Base-by-base conservation (phyloP, 805 yeast species). In the Zygosaccharomyces bailii region DNA sequence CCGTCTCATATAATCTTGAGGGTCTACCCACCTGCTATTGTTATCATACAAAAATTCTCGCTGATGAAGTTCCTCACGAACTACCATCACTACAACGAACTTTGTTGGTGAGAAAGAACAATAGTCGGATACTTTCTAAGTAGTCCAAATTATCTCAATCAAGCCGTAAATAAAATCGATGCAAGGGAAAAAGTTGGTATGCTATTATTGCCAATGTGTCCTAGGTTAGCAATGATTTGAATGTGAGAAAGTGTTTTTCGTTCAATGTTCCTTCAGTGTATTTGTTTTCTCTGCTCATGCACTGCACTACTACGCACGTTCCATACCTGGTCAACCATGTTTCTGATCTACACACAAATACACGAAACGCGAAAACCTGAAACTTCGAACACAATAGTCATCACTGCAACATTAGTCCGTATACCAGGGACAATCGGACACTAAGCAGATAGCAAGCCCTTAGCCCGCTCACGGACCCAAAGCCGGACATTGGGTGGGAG, bases 1-100 rank as follows among this genome's bases (percentile, higher is more conserved):
- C 37, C 55, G 38, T 24, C 42, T 38, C 31, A 31, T 39, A 37
- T 52, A 52, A 29, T 42, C 47, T 30, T 48, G 43, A 19, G 55
- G 53, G 40, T 50, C 45, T 16, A 38, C 42, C 55, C 55, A 52
- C 18, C 38, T 44, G 25, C 20, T 13, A 17, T 5, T 9, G 4
- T 16, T 37, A 14, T 16, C 33, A 8, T 37, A 31, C 4, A 17
- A 7, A 10, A 25, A 6, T 17, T 16, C 20, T 14, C 8, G 23
- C 30, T 37, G 18, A 8, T 27, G 14, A 27, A 27, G 14, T 4
- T 10, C 13, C 2, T 27, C 31, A n/a, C 16, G 14, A n/a, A 27
- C 13, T 16, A 27, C 13, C 31, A n/a, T n/a, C 31, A 2, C 31
- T 24, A n/a, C 27, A 4, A 24, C 7, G 6, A 16, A 27, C 6